Percentiles rank a stretch among this genome's conserved stretches.
These are phyloP conservation scores for Candolleomyces eurysporus DNA, from an alignment of 768 basidiomycete genomes.

Conservation along the genomic window DNA sequence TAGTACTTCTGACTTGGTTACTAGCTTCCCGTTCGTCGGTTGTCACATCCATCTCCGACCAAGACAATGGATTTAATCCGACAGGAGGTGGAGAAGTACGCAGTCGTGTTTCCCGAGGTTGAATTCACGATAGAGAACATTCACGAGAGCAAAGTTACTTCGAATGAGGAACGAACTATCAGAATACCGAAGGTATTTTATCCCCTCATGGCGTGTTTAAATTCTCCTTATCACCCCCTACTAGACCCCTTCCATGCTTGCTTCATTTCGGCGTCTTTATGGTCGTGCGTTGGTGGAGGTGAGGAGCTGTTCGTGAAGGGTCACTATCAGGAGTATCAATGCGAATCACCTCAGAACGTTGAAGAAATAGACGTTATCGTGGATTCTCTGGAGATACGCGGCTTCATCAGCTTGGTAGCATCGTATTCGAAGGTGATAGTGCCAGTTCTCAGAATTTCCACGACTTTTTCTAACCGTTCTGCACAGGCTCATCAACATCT, in stretches of 20 bases:
- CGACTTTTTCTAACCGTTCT: background rate
- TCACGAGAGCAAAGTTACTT: conserved; percentile 32
- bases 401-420: conserved; percentile 84
- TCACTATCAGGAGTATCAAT: background rate
- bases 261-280: conserved; percentile 70
- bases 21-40: conserved; percentile 80
- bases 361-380: conserved; percentile 55
- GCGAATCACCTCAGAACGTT: conserved; percentile 50
- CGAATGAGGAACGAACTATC: conserved; percentile 45
- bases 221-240: background rate
- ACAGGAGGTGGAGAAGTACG: conserved; percentile 69
- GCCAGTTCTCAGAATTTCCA: background rate
- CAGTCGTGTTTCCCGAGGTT: conserved; percentile 70
- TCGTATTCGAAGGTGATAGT: conserved; percentile 63
- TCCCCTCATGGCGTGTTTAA: background rate
- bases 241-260: conserved; percentile 65
- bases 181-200: conserved; percentile 62
- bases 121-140: conserved; percentile 66
- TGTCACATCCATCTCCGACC: conserved; percentile 58
- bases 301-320: conserved; percentile 15
- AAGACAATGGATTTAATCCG: conserved; percentile 67
- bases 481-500: conserved; percentile 56
- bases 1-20: background rate
- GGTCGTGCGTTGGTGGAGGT: conserved; percentile 74
- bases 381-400: conserved; percentile 59